A percentile compares a stretch with the other conserved stretches of the same genome.
Evolutionary conservation across 768 basidiomycete genomes (phyloP).

Genomic region (Lenzites betulinus): DNA sequence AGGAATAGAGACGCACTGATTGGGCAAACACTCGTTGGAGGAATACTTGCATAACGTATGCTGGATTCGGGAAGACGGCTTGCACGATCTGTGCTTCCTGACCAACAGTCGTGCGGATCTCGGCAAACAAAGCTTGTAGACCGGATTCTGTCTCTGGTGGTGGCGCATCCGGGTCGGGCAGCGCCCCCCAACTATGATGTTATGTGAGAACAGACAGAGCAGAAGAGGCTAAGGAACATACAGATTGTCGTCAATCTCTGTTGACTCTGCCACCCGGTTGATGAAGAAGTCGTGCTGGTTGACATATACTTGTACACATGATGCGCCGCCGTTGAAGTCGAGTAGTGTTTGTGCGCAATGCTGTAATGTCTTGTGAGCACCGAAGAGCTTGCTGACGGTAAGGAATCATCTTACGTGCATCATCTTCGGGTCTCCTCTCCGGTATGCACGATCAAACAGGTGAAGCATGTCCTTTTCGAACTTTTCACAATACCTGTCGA

Average conservation of each 20-base stretch:
- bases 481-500: slow-evolving; percentile 97
- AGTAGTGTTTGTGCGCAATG: slow-evolving; percentile 96
- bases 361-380: slow-evolving; percentile 44
- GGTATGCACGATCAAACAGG: slow-evolving; percentile 93
- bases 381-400: slow-evolving; percentile 27
- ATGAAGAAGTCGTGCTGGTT: slow-evolving; percentile 99
- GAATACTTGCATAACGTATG: slow-evolving; percentile 97
- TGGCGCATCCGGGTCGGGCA: slow-evolving; percentile 78
- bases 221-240: slow-evolving; percentile 34
- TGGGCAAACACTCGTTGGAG: slow-evolving; percentile 97
- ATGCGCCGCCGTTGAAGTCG: slow-evolving; percentile 97
- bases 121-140: slow-evolving; percentile 74
- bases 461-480: slow-evolving; percentile 99
- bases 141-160: slow-evolving; percentile 82
- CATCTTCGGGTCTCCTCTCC: slow-evolving; percentile 97
- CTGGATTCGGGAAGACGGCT: slow-evolving; percentile 96
- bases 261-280: slow-evolving; percentile 76
- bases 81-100: slow-evolving; percentile 98
- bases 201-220: neutral
- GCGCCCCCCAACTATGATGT: slow-evolving; percentile 67
- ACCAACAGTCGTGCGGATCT: slow-evolving; percentile 88
- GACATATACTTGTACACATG: slow-evolving; percentile 97
- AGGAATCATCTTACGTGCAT: slow-evolving; percentile 73
- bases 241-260: slow-evolving; percentile 58
- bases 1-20: slow-evolving; percentile 59